Base-by-base conservation (phyloP, 202 grass and related monocot species). In the Schoenoplectus triqueter region DNA sequence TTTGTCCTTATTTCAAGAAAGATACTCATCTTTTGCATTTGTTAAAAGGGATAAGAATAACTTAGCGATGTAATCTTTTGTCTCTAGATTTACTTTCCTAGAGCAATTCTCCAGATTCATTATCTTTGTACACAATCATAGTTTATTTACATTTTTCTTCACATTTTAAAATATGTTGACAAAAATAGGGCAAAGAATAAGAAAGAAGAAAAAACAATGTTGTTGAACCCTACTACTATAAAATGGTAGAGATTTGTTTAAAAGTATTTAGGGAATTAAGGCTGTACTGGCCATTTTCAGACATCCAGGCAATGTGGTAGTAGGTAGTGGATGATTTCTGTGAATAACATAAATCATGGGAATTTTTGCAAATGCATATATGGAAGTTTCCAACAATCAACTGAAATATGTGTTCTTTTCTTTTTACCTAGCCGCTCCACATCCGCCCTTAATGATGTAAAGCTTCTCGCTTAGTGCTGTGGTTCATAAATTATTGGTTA, bases 401-500 rank as follows among this genome's bases (percentile, higher is more conserved):
- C 60, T 78, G 64, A 57, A 76, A 77, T 48, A 64, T 67, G 44
- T 51, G 63, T 67, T 11, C 5, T 80, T 81, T 56, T 54, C 4
- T 84, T 44, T 64, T 94, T 89, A 98, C 95, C 95, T 95, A 86
- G 95, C 92, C 42, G 92, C 95, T 95, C 92, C 95, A 88, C 95
- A 98, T 89, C 95, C 95, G 86, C 95, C 95, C 92, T 87, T 90
- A 59, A 98, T 98, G 87, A 93, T 81, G 90, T 98, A 98, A 86
- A 98, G 93, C 73, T 98, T 98, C 84, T 98, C 92, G 47, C 92
- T 95, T 82, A 95, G 84, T 87, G 83, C 95, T 98, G 95, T 84
- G 64, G 88, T 83, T 63, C 46, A 81, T 71, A 80, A 81, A 55
- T 62, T 60, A 78, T 42, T 78, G 11, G 46, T 74, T 44, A 44